These are phyloP conservation scores for Verticillium zaregamsianum DNA, from an alignment of 2,329 filamentous ascomycete species.

Conservation along the genomic window DNA sequence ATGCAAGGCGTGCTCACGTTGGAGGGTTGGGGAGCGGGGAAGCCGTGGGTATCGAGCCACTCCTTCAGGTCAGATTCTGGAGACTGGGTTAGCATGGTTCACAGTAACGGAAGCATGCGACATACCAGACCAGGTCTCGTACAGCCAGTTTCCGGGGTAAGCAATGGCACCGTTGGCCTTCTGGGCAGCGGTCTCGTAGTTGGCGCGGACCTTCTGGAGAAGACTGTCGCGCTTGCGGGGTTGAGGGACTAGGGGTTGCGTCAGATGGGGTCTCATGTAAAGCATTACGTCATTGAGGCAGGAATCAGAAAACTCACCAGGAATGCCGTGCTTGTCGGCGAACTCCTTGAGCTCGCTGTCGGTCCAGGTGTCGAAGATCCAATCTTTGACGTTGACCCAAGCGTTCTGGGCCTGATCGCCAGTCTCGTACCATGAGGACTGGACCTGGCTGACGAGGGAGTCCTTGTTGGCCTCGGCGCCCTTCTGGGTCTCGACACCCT, in stretches of 20 bases:
- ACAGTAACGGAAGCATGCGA: not conserved
- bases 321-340: slow-evolving; percentile 82
- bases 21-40: slow-evolving; percentile 79
- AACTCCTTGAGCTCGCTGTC: slow-evolving; percentile 93
- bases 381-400: slow-evolving; percentile 72
- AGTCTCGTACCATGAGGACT: slow-evolving; percentile 71
- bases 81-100: not conserved
- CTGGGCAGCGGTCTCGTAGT: slow-evolving; percentile 75
- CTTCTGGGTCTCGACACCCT: slow-evolving; percentile 66
- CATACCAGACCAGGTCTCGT: slow-evolving; percentile 70
- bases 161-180: slow-evolving; percentile 68
- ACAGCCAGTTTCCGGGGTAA: slow-evolving; percentile 97
- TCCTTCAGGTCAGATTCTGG: slow-evolving; percentile 84
- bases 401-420: slow-evolving; percentile 72
- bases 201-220: slow-evolving; percentile 71
- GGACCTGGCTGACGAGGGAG: slow-evolving; percentile 64
- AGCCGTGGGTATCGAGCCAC: slow-evolving; percentile 86
- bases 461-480: slow-evolving; percentile 66
- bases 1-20: slow-evolving; percentile 32
- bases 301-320: slow-evolving; percentile 37
- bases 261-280: not conserved
- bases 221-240: slow-evolving; percentile 82
- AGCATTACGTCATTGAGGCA: not conserved
- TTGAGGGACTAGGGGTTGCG: slow-evolving; percentile 58
- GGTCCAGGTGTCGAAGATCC: slow-evolving; percentile 94